A percentile compares a stretch with the other conserved stretches of the same genome.
Evolutionary conservation across 805 yeast species (phyloP).

Genomic region (Wickerhamiella dianesei): DNA sequence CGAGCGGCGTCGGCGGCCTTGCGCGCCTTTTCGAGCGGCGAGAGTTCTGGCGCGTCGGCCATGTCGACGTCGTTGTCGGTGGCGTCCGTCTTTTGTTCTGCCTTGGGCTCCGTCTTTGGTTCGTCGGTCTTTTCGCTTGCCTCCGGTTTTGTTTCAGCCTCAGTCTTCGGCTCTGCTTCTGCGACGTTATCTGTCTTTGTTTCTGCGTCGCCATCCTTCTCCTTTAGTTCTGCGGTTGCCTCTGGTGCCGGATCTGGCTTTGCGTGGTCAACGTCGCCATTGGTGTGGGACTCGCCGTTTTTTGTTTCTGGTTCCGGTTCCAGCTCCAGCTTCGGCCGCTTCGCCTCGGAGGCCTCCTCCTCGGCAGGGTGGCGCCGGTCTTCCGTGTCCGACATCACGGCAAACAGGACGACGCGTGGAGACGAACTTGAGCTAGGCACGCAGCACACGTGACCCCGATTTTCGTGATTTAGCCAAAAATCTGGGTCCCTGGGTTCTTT

Average conservation of each 20-base stretch:
- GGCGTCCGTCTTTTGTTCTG: slow-evolving; percentile 2
- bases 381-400: neutral
- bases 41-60: slow-evolving; percentile 5
- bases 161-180: neutral
- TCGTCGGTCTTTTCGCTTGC: too few species aligned
- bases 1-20: slow-evolving; percentile 16
- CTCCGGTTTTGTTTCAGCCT: neutral
- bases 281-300: neutral
- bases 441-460: neutral
- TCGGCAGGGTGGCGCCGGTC: neutral
- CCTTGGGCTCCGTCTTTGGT: slow-evolving; percentile 2
- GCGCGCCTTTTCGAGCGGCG: slow-evolving; percentile 18
- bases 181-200: neutral
- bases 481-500: neutral
- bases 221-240: neutral
- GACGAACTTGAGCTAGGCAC: neutral
- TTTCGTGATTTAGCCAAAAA: neutral
- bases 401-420: neutral
- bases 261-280: too few species aligned
- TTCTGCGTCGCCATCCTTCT: neutral
- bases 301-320: neutral
- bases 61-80: slow-evolving; percentile 1
- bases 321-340: slow-evolving; percentile 4
- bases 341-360: slow-evolving; percentile 5
- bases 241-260: too few species aligned